Base-by-base conservation (phyloP, 495 filamentous ascomycete species). In the Penicillium dipodomyicola region DNA sequence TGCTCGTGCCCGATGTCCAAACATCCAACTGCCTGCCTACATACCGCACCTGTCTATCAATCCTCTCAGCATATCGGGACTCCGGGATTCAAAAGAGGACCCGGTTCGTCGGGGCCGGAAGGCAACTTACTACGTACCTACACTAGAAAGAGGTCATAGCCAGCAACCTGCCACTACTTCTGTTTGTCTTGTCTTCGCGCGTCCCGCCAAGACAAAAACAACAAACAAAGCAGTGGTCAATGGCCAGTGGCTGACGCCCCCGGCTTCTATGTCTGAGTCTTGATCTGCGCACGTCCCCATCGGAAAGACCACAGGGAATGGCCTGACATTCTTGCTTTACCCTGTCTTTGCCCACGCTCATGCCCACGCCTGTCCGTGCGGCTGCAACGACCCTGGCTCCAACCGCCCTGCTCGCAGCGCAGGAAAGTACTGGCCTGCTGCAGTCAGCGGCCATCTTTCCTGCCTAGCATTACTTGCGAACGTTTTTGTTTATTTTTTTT, bases 41-140 rank as follows among this genome's bases (percentile, higher is more conserved):
- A 29, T 29, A 35, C 32, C 19, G 35, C 32, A 50, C 23, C n/a
- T 8, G 17, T 37, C 32, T 23, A 23, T 37, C 20, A 0, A 35
- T 23, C 41, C 41, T 20, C 29, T 14, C 46, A 14, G 19, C 20
- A 27, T n/a, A 52, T 45, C 19, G 25, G 58, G 43, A 54, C 41
- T 33, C 41, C n/a, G 43, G 52, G 41, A 40, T 54, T 54, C 42
- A 54, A 35, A 54, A 54, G 23, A 9, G n/a, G 41, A 54, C 41
- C 52, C 42, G 30, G 52, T 47, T 54, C 19, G 51, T 54, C 40
- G 51, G 40, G 19, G 45, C 11, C 23, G 14, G 2, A n/a, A 5
- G 27, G 10, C 4, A 8, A 32, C 45, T 48, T 30, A 20, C 27
- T 48, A 25, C 11, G 29, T 48, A 33, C 17, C 4, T 48, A 29